Evolutionary conservation across 1,284 basidiomycete species (phyloP).

Genomic region (Rhodotorula mucilaginosa): DNA sequence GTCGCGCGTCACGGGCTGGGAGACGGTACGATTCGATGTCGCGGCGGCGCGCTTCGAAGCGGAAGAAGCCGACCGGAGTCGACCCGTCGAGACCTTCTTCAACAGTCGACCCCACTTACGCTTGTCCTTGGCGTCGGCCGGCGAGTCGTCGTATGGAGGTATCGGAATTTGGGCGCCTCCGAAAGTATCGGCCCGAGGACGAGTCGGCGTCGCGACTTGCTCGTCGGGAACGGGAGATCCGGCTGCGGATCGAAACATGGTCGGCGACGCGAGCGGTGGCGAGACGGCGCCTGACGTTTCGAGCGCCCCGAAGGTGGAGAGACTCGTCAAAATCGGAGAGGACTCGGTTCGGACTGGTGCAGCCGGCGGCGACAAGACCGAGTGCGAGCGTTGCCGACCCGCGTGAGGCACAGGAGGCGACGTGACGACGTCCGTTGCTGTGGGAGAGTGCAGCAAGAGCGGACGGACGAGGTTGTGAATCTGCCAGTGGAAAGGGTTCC

Average conservation of each 20-base stretch:
- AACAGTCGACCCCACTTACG: constrained; percentile 27
- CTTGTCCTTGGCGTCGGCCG: constrained; percentile 1
- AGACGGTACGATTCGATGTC: constrained; percentile 17
- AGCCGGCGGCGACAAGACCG: background rate
- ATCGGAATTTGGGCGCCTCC: background rate
- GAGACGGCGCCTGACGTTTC: background rate
- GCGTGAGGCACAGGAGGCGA: background rate
- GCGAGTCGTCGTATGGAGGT: background rate
- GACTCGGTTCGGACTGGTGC: background rate
- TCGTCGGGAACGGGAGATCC: background rate
- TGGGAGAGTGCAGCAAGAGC: constrained; percentile 14
- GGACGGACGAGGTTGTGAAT: constrained; percentile 87
- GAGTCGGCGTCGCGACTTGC: background rate
- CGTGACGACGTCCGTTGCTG: background rate
- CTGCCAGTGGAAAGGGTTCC: constrained; percentile 86
- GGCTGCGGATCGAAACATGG: constrained; percentile 5
- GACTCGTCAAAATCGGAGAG: background rate
- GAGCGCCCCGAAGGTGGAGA: background rate
- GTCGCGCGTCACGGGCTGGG: constrained; percentile 26
- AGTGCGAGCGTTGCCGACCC: background rate
- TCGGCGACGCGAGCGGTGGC: constrained; percentile 1
- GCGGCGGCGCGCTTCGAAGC: constrained; percentile 7
- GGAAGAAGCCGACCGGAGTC: constrained; percentile 12
- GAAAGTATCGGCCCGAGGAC: background rate
- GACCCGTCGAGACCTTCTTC: constrained; percentile 32